phyloP scores from a whole-genome alignment of 2,329 filamentous ascomycete species.

The Diaporthe citriasiana region DNA sequence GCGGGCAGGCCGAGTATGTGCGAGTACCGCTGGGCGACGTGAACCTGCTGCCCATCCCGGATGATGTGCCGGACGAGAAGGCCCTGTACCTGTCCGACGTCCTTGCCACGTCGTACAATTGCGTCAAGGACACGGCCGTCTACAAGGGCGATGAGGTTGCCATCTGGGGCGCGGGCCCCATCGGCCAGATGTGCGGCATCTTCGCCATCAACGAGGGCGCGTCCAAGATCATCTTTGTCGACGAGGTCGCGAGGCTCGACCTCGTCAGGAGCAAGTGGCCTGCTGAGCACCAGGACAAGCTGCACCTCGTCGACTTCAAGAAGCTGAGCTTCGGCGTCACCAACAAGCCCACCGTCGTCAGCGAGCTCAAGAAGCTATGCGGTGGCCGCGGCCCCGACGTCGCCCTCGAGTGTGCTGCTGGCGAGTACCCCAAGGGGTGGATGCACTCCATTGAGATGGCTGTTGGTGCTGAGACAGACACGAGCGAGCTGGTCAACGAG shows the following conservation, averaged over 20 bases:
- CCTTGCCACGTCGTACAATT: conserved; percentile 83
- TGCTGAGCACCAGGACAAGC: conserved; percentile 61
- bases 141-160: conserved; percentile 82
- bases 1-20: conserved; percentile 89
- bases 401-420: conserved; percentile 75
- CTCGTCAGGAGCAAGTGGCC: conserved; percentile 75
- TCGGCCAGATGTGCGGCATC: conserved; percentile 86
- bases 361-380: conserved; percentile 79
- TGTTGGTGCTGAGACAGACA: conserved; percentile 84
- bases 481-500: conserved; percentile 84
- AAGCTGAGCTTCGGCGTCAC: conserved; percentile 70
- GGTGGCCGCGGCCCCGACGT: conserved; percentile 82
- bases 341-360: conserved; percentile 74
- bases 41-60: conserved; percentile 84
- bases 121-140: conserved; percentile 87
- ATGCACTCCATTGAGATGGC: conserved; percentile 70
- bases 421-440: conserved; percentile 74
- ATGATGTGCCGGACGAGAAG: conserved; percentile 87
- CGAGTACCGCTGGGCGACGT: conserved; percentile 85
- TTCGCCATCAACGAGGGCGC: conserved; percentile 84
- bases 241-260: conserved; percentile 78
- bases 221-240: conserved; percentile 82
- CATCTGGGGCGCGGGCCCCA: conserved; percentile 87
- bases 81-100: conserved; percentile 87
- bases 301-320: conserved; percentile 79